A percentile compares a stretch with the other conserved stretches of the same genome.
Evolutionary conservation across 306 rosid species (phyloP).

Genomic region (Prinsepia uniflora): DNA sequence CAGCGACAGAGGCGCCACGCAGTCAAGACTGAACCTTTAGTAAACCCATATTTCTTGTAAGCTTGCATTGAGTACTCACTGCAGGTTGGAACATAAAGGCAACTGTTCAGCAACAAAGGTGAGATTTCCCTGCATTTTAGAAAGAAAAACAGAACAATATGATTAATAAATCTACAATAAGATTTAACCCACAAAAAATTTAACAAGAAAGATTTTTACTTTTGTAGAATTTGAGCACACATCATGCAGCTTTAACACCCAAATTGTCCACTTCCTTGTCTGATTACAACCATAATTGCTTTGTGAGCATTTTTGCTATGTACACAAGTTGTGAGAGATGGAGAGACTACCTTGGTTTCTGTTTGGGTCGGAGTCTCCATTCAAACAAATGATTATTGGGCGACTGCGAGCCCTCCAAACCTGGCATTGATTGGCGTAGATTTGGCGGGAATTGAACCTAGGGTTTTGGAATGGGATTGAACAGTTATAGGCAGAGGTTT

Average conservation of each 20-base stretch:
- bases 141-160: too few species aligned
- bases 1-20: slow-evolving; percentile 87
- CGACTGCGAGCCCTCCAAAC: slow-evolving; percentile 6
- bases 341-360: slow-evolving; percentile 37
- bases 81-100: slow-evolving; percentile 79
- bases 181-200: too few species aligned
- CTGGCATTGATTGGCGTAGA: slow-evolving; percentile 17
- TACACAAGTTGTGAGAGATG: not conserved
- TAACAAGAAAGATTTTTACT: slow-evolving; percentile 29
- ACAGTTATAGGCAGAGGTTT: not conserved
- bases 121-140: slow-evolving; percentile 72
- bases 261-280: slow-evolving; percentile 44
- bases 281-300: slow-evolving; percentile 9
- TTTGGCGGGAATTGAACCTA: slow-evolving; percentile 20
- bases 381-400: slow-evolving; percentile 16
- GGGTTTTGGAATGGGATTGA: slow-evolving; percentile 26
- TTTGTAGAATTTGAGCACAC: slow-evolving; percentile 70
- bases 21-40: slow-evolving; percentile 71
- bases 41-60: slow-evolving; percentile 76
- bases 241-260: slow-evolving; percentile 66
- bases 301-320: not conserved
- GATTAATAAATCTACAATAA: too few species aligned
- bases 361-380: slow-evolving; percentile 36
- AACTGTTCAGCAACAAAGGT: slow-evolving; percentile 72
- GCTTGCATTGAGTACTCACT: slow-evolving; percentile 98